Evolutionary conservation across 1,139 yeast genomes (phyloP), one percentile per base, ranked within the genome.

Genomic region (Yamadazyma buinensis): DNA sequence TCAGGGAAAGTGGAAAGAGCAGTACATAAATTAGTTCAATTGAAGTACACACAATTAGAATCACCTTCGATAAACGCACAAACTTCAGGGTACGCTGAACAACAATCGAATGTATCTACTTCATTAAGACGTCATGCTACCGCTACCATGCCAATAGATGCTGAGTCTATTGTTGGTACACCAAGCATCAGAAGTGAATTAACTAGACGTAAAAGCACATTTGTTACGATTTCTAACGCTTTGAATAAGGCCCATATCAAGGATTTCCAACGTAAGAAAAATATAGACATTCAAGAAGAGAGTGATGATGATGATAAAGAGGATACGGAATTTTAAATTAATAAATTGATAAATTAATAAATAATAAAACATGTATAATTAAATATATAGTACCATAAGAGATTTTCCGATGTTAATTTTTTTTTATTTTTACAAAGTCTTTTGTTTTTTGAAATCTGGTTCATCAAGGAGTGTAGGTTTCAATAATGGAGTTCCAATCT

Each of bases 231-330:
- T 15, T 69, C 84, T n/a, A 73, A 72, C 35, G 75, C 77, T 1
- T 67, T 88, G 47, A 81, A 83, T 20, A 72, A 71, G 52, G 97
- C 97, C 0, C 97, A 88, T 52, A 80, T 87, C 25, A 83, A 83
- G 49, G 97, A 88, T 62, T 88, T 88, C 67, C 95, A 87, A 59
- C 72, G 95, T 44, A 64, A 80, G 36, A 73, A 67, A 45, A 56
- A 57, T 9, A 47, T 53, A 3, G 46, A 52, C 10, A 54, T 54
- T 3, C 54, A 55, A 7, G 67, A 67, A 27, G 66, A 63, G 26
- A 68, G 64, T 25, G 67, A 63, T 29, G 72, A 62, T 9, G 71
- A 64, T 4, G 72, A 67, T 12, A 68, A 66, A 8, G 41, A 40
- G 23, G 17, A 29, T 15, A n/a, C n/a, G n/a, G n/a, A n/a, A n/a